Percentiles rank a stretch among this genome's conserved stretches.
Conservation (phyloP, 805 yeast species). For the Candida maris region DNA sequence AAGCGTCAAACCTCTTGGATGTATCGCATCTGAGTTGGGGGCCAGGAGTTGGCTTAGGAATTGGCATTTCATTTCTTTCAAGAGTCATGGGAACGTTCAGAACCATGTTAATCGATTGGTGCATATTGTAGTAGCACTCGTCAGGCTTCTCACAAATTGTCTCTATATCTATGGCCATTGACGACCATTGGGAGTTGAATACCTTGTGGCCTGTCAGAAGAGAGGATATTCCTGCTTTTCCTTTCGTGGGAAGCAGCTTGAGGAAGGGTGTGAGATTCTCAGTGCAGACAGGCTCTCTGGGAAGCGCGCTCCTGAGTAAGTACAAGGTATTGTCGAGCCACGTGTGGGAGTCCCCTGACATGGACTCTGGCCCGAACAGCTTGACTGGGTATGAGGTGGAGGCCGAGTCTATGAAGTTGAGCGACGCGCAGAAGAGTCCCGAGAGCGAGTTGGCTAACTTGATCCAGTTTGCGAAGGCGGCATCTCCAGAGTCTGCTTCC, state of each 20-base stretch:
- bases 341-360: constrained; percentile 17
- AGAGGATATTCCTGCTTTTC: constrained; percentile 82
- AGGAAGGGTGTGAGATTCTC: constrained; percentile 94
- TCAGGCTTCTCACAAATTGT: constrained; percentile 45
- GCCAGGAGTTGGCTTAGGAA: constrained; percentile 77
- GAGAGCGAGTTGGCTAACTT: constrained; percentile 70
- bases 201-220: constrained; percentile 85
- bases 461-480: constrained; percentile 66
- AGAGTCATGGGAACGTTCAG: constrained; percentile 65
- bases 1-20: constrained; percentile 52
- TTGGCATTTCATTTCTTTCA: constrained; percentile 60
- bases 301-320: constrained; percentile 78
- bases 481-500: constrained; percentile 53
- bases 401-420: constrained; percentile 79
- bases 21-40: constrained; percentile 71
- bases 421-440: constrained; percentile 92
- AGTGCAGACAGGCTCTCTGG: constrained; percentile 94
- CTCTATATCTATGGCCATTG: constrained; percentile 79
- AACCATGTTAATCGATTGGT: constrained; percentile 67
- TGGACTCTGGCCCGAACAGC: constrained; percentile 31
- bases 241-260: constrained; percentile 86
- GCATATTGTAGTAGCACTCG: constrained; percentile 50
- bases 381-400: constrained; percentile 67
- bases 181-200: constrained; percentile 91
- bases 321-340: constrained; percentile 42